Percentiles rank a stretch among this genome's conserved stretches.
phyloP scores from a whole-genome alignment of 2,329 filamentous ascomycete species.

The Graphium sp. region DNA sequence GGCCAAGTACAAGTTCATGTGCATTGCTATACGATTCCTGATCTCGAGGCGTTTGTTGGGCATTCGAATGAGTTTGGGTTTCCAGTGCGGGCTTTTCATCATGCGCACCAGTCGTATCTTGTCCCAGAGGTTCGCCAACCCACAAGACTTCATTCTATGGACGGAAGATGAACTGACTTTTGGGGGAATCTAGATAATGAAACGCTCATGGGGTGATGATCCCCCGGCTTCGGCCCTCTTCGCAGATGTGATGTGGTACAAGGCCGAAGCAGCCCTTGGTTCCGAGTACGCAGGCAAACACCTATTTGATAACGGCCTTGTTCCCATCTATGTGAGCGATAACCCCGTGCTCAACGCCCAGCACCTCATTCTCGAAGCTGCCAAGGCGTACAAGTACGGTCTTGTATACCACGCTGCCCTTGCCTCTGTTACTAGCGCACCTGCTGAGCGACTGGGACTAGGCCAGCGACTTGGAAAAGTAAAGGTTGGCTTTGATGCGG shows the following conservation, averaged over 20 bases:
- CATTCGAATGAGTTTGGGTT: conserved; percentile 60
- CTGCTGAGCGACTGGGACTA: conserved; percentile 39
- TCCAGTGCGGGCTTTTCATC: conserved; percentile 48
- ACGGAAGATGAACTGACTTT: no score
- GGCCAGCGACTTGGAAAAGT: conserved; percentile 41
- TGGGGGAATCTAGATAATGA: conserved; percentile 33
- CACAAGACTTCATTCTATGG: no score
- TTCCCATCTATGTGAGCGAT: conserved; percentile 50
- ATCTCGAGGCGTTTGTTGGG: conserved; percentile 52
- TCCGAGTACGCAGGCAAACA: conserved; percentile 51
- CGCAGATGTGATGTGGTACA: conserved; percentile 59
- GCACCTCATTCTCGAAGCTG: conserved; percentile 49
- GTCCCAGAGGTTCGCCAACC: conserved; percentile 50
- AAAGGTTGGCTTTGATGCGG: conserved; percentile 44
- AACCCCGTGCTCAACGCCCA: conserved; percentile 56
- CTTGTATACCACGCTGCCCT: conserved; percentile 43
- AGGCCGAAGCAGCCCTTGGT: conserved; percentile 46
- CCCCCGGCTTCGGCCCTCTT: conserved; percentile 44
- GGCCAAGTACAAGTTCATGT: conserved; percentile 54
- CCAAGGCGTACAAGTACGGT: conserved; percentile 41
- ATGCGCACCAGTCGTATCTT: conserved; percentile 50
- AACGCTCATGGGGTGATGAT: conserved; percentile 34
- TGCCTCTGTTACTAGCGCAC: conserved; percentile 38
- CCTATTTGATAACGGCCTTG: conserved; percentile 46
- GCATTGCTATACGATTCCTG: conserved; percentile 54